phyloP scores from a whole-genome alignment of 2,329 filamentous ascomycete genomes.

The Cryphonectria nitschkei region DNA sequence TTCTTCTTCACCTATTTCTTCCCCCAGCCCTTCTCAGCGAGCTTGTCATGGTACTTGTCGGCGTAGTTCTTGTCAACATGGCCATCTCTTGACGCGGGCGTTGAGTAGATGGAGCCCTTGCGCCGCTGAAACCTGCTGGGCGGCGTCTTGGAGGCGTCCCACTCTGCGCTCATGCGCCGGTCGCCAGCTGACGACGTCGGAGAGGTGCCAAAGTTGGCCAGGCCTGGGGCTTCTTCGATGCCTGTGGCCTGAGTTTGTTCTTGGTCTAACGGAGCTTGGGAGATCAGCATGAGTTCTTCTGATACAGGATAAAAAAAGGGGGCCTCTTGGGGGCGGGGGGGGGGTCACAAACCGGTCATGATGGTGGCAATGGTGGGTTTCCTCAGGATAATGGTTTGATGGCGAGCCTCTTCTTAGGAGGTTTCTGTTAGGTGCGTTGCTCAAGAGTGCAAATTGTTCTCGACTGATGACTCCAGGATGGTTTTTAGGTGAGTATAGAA shows the following conservation, averaged over 20 bases:
- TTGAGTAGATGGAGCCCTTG: slow-evolving; percentile 70
- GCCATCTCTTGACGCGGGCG: slow-evolving; percentile 66
- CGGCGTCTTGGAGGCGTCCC: slow-evolving; percentile 68
- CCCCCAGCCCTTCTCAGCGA: slow-evolving; percentile 53
- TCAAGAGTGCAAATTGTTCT: background rate
- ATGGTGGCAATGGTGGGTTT: slow-evolving; percentile 6
- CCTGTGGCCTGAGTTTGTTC: slow-evolving; percentile 32
- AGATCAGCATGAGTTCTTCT: background rate
- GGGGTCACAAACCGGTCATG: slow-evolving; percentile 22
- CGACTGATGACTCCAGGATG: background rate
- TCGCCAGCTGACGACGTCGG: slow-evolving; percentile 41
- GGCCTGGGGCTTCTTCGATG: slow-evolving; percentile 32
- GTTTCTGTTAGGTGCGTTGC: background rate
- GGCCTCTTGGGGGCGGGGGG: background rate
- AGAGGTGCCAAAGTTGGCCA: slow-evolving; percentile 32
- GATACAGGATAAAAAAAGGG: background rate
- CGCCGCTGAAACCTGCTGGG: slow-evolving; percentile 71
- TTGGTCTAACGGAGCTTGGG: background rate
- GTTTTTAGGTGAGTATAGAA: slow-evolving; percentile 1
- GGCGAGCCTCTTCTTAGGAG: background rate
- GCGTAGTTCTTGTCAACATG: slow-evolving; percentile 64
- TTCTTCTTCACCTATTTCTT: slow-evolving; percentile 35
- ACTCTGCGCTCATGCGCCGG: slow-evolving; percentile 49
- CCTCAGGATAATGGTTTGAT: background rate
- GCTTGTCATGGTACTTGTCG: slow-evolving; percentile 64